A percentile compares a stretch with the other conserved stretches of the same genome.
phyloP scores from a whole-genome alignment of 169 alveolate species.

The Toxoplasma gondii region DNA sequence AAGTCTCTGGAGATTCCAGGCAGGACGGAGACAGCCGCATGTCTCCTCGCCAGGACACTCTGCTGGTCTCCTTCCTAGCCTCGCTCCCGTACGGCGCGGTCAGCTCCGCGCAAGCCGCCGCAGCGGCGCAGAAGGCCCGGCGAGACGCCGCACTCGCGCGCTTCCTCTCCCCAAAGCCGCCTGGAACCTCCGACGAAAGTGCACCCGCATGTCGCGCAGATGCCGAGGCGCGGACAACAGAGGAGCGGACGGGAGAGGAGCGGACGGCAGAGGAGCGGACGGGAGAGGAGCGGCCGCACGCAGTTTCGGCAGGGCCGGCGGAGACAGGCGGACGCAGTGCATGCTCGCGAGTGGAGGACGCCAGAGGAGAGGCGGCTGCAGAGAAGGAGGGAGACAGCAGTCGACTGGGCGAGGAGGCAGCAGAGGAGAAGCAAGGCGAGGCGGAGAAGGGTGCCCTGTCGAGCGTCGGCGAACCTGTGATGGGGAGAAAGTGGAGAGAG shows the following conservation, averaged over 20 bases:
- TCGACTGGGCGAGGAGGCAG: neutral
- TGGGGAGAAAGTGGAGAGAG: neutral
- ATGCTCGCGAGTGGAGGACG: neutral
- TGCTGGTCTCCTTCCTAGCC: neutral
- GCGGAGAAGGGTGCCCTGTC: neutral
- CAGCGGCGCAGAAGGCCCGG: neutral
- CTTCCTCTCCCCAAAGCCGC: neutral
- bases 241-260: neutral
- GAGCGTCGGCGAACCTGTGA: neutral
- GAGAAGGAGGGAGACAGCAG: no score
- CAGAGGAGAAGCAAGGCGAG: neutral
- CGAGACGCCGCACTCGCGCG: constrained; percentile 4
- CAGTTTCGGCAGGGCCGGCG: no score
- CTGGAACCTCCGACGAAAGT: no score
- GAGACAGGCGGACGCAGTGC: neutral
- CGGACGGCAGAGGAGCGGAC: neutral
- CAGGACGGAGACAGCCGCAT: neutral
- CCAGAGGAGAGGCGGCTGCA: neutral
- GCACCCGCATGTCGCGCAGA: neutral
- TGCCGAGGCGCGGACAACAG: neutral
- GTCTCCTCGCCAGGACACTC: neutral
- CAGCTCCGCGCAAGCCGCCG: neutral
- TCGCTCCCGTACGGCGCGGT: neutral
- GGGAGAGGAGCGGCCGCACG: neutral
- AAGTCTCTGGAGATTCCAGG: neutral